Conservation (phyloP, 2,329 filamentous ascomycete genomes). For the Leptosphaerulina australis region DNA sequence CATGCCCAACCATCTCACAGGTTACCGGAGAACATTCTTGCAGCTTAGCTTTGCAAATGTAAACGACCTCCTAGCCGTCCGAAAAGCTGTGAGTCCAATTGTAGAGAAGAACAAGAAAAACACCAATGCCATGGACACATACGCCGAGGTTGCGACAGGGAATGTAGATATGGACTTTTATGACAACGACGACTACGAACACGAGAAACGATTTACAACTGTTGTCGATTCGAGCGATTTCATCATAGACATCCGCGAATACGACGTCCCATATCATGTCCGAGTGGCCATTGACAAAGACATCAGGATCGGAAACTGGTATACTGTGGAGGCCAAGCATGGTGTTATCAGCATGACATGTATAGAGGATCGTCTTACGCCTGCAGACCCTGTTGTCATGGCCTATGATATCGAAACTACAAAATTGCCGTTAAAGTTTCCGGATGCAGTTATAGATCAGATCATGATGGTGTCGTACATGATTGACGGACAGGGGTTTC, state of each 20-base stretch:
- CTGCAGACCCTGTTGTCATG: conserved; percentile 96
- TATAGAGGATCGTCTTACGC: conserved; percentile 84
- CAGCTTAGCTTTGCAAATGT: conserved; percentile 89
- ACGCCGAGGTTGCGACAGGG: conserved; percentile 88
- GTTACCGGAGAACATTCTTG: conserved; percentile 86
- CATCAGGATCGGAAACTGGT: conserved; percentile 96
- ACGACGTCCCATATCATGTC: conserved; percentile 98
- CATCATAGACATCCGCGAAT: conserved; percentile 98
- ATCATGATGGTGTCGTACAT: conserved; percentile 99
- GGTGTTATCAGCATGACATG: conserved; percentile 82
- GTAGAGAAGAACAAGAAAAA: conserved; percentile 97
- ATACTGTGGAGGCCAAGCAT: conserved; percentile 92
- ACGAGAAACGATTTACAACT: conserved; percentile 78
- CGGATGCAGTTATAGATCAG: conserved; percentile 90
- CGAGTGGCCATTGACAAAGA: conserved; percentile 98
- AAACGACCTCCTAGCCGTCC: conserved; percentile 79
- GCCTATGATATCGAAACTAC: conserved; percentile 99
- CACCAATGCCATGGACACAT: conserved; percentile 96
- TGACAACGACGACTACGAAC: conserved; percentile 79
- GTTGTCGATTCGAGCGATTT: conserved; percentile 93
- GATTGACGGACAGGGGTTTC: conserved; percentile 97
- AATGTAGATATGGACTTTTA: conserved; percentile 92
- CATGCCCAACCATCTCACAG: conserved; percentile 94
- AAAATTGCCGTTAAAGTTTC: conserved; percentile 94
- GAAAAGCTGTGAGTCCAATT: conserved; percentile 83